A percentile compares a stretch with the other conserved stretches of the same genome.
Evolutionary conservation across 495 filamentous ascomycete genomes (phyloP).

Genomic region (Aspergillus funiculosus): DNA sequence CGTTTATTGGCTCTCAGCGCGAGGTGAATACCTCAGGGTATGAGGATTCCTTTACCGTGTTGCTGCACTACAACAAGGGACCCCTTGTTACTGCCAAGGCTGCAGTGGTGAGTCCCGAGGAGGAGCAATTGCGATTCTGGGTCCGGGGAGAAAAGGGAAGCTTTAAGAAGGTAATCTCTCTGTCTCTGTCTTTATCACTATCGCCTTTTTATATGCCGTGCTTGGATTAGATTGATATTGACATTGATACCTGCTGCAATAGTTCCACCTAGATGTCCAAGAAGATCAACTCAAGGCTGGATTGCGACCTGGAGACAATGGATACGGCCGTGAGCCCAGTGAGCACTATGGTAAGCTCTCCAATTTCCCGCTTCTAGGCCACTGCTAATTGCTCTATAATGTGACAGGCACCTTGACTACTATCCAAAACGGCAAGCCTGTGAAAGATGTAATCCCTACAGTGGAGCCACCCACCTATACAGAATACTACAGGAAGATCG

Average conservation of each 20-base stretch:
- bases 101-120: conserved; percentile 63
- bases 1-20: conserved; percentile 61
- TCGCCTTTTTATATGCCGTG: too few relatives aligned
- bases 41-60: conserved; percentile 63
- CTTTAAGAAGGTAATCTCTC: conserved; percentile 58
- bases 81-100: conserved; percentile 63
- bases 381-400: conserved; percentile 1
- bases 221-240: background rate
- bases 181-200: background rate
- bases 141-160: conserved; percentile 74
- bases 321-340: conserved; percentile 61
- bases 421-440: conserved; percentile 36
- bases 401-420: conserved; percentile 38
- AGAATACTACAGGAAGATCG: conserved; percentile 67
- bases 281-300: conserved; percentile 75
- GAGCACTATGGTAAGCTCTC: conserved; percentile 41
- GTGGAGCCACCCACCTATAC: conserved; percentile 65
- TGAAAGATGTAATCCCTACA: conserved; percentile 49
- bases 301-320: conserved; percentile 54
- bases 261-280: conserved; percentile 69
- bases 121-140: conserved; percentile 70
- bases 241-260: conserved; percentile 1
- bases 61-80: conserved; percentile 59
- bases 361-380: background rate
- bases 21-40: conserved; percentile 48